Evolutionary conservation across 2,329 filamentous ascomycete species (phyloP).

Genomic region (Colletotrichum neosansevieriae): DNA sequence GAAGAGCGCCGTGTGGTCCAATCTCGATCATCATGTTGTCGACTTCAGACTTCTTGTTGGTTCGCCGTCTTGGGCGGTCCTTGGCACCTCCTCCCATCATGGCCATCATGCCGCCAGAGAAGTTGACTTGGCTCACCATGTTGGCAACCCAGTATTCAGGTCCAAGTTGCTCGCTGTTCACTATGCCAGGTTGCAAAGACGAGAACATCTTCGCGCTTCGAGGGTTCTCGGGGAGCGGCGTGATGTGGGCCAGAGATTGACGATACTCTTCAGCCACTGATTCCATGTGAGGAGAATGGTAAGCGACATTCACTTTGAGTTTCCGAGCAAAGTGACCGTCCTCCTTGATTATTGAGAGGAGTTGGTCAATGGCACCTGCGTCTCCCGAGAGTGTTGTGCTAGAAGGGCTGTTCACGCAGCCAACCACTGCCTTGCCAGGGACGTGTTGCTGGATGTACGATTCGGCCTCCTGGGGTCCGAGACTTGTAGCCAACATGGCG

Average conservation of each 20-base stretch:
- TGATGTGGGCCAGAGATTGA: too few relatives aligned
- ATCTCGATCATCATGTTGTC: not conserved
- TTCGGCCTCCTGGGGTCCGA: constrained; percentile 39
- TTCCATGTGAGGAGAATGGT: constrained; percentile 49
- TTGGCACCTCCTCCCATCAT: not conserved
- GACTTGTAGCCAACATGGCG: constrained; percentile 44
- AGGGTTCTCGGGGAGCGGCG: too few relatives aligned
- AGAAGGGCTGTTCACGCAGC: constrained; percentile 41
- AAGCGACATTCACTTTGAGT: constrained; percentile 46
- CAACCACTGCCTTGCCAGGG: too few relatives aligned
- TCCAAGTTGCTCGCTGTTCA: not conserved
- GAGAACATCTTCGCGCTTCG: too few relatives aligned
- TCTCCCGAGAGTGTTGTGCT: constrained; percentile 48
- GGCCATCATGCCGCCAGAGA: not conserved
- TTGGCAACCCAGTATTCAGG: constrained; percentile 37
- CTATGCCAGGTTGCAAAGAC: too few relatives aligned
- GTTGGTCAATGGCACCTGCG: constrained; percentile 43
- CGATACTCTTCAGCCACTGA: too few relatives aligned
- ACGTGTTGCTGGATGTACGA: constrained; percentile 20
- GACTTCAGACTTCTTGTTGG: not conserved
- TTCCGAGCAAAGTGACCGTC: constrained; percentile 40
- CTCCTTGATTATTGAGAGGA: constrained; percentile 41
- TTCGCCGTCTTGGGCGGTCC: not conserved
- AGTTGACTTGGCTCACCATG: constrained; percentile 34
- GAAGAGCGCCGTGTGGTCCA: not conserved